Conservation (phyloP, 78 protist genomes). For the Dictyostelium capitatum region DNA sequence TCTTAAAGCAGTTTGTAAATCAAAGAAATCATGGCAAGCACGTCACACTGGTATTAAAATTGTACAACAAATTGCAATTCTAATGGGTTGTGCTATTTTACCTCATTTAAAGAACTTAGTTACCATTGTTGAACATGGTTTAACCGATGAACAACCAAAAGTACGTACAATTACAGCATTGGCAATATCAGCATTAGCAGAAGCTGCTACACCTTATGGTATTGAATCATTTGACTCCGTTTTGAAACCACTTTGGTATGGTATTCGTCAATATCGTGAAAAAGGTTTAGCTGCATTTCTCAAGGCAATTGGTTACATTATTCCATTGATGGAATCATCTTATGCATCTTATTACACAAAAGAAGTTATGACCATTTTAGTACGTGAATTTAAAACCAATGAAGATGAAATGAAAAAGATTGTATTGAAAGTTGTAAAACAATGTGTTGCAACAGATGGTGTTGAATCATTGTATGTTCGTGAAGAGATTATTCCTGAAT, state of each 20-base stretch:
- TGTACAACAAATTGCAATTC: slow-evolving; percentile 97
- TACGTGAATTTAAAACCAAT: slow-evolving; percentile 95
- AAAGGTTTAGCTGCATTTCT: slow-evolving; percentile 98
- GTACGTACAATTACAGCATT: slow-evolving; percentile 97
- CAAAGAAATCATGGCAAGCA: slow-evolving; percentile 98
- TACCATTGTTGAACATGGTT: slow-evolving; percentile 93
- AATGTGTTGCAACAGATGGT: slow-evolving; percentile 98
- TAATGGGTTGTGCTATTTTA: slow-evolving; percentile 98
- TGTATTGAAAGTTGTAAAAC: slow-evolving; percentile 98
- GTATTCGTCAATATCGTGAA: slow-evolving; percentile 91
- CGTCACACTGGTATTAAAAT: slow-evolving; percentile 99
- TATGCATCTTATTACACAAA: slow-evolving; percentile 95
- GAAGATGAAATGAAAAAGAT: slow-evolving; percentile 99
- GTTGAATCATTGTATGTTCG: slow-evolving; percentile 94
- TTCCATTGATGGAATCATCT: slow-evolving; percentile 98
- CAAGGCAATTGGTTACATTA: slow-evolving; percentile 98
- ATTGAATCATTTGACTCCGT: slow-evolving; percentile 97
- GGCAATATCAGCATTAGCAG: slow-evolving; percentile 98
- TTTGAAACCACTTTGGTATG: slow-evolving; percentile 96
- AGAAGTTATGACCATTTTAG: slow-evolving; percentile 92
- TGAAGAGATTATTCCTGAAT: slow-evolving; percentile 92
- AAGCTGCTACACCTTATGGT: slow-evolving; percentile 99
- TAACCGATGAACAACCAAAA: slow-evolving; percentile 92
- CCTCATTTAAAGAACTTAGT: slow-evolving; percentile 97
- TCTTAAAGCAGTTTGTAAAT: slow-evolving; percentile 97